Percentiles rank a stretch among this genome's conserved stretches.
Conservation (phyloP, 106 monocot species). For the Platanthera zijinensis region DNA sequence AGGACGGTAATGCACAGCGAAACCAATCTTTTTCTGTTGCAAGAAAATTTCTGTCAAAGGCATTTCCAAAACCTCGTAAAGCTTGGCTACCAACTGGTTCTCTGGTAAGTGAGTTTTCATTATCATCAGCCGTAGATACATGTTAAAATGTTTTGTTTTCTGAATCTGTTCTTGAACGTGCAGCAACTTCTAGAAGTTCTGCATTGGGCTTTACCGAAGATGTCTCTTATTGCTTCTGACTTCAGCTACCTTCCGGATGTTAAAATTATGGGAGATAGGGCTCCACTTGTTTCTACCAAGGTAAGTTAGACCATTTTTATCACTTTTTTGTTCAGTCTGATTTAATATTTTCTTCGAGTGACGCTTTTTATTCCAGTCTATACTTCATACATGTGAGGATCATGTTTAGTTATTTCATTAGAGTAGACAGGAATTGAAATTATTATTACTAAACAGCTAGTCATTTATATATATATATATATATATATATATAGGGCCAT, state of each 20-base stretch:
- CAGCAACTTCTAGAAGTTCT: constrained; percentile 89
- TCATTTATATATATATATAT: too few species aligned
- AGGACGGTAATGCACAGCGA: constrained; percentile 8
- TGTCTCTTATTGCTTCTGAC: constrained; percentile 93
- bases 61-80: constrained; percentile 78
- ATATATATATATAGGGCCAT: too few species aligned
- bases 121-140: neutral
- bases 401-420: neutral
- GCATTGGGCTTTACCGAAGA: constrained; percentile 84
- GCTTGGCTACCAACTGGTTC: constrained; percentile 94
- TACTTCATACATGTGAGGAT: neutral
- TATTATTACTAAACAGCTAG: too few species aligned
- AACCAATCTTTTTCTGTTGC: constrained; percentile 27
- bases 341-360: neutral
- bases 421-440: too few species aligned
- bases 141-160: neutral
- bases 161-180: constrained; percentile 13
- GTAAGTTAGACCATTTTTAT: constrained; percentile 23
- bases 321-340: constrained; percentile 1
- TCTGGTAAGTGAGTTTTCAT: constrained; percentile 42
- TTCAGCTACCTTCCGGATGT: constrained; percentile 96
- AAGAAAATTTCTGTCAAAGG: constrained; percentile 53
- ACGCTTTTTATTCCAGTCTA: neutral
- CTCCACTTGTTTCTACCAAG: constrained; percentile 92
- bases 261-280: constrained; percentile 75